Evolutionary conservation across 1,284 basidiomycete species (phyloP), one percentile per base, ranked within the genome.

Genomic region (Athelia sp.): DNA sequence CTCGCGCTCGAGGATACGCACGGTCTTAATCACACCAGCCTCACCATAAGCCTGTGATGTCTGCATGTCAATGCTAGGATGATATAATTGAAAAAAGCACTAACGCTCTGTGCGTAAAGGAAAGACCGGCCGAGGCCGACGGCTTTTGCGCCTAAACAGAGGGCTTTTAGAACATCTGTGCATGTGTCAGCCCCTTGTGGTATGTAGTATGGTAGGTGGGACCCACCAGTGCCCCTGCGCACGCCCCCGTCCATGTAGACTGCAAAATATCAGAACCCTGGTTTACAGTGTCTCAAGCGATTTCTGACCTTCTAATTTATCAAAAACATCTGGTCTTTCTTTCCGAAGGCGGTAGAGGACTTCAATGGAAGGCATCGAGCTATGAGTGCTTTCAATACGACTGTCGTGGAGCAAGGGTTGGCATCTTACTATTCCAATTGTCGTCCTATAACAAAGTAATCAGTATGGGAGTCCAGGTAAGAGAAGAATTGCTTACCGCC

Each of bases 211-310:
- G 15, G 22, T 19, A 55, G 18, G 11, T 17, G 24, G 19, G 4
- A 58, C 72, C 34, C 49, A 83, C 84, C 84, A 54, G 90, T 93
- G 19, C 94, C 94, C 40, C 94, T 78, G 48, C 78, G 75, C 29
- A 93, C 74, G 3, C 93, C 94, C 14, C 94, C 94, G 63, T 98
- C 94, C 50, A 96, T 82, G 58, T 90, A 95, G 14, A 98, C 89
- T 82, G n/a, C 22, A 44, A 51, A 3, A 23, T 14, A 31, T 22
- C 21, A 46, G 36, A 45, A 29, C 29, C 4, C 13, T 13, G 6
- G 13, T 13, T 29, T 13, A 13, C 26, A 4, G 26, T 6, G 4
- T 29, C 26, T 29, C 26, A 26, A 15, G 18, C 24, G 11, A 32
- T 35, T 3, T 59, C 58, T 26, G 52, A 78, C 86, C 84, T 79